These are phyloP conservation scores for Solanum dulcamara DNA, from an alignment of 257 asterid genomes.

Conservation along the genomic window DNA sequence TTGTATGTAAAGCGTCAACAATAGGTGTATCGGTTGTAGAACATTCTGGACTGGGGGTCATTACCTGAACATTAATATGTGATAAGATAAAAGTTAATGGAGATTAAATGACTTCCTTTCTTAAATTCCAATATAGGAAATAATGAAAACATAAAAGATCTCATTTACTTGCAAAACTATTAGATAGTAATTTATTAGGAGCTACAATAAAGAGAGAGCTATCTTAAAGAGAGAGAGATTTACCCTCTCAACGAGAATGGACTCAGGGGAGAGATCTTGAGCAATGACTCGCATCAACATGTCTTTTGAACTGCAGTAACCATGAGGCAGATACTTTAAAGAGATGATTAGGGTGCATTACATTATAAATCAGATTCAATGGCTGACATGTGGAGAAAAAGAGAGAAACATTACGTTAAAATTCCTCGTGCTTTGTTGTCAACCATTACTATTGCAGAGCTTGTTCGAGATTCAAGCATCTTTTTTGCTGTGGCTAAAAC, in stretches of 20 bases:
- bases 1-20: conserved; percentile 90
- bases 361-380: background rate
- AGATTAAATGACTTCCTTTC: background rate
- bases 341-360: background rate
- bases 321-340: background rate
- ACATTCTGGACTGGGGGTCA: conserved; percentile 96
- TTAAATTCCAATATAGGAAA: background rate
- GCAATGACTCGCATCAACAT: conserved; percentile 90
- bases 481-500: conserved; percentile 67
- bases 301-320: conserved; percentile 64
- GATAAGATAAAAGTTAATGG: background rate
- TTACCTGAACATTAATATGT: conserved; percentile 42
- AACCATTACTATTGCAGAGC: conserved; percentile 61
- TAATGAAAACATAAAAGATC: background rate
- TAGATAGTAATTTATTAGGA: background rate
- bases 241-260: conserved; percentile 83
- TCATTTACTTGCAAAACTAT: background rate
- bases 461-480: conserved; percentile 60
- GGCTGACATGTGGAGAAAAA: background rate
- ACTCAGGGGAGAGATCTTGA: conserved; percentile 63
- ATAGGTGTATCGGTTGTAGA: conserved; percentile 76
- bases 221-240: background rate
- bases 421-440: conserved; percentile 92
- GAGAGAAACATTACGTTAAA: conserved; percentile 25
- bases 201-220: background rate